These are phyloP conservation scores for Inonotus hispidus DNA, from an alignment of 1,284 basidiomycete species.

Conservation along the genomic window DNA sequence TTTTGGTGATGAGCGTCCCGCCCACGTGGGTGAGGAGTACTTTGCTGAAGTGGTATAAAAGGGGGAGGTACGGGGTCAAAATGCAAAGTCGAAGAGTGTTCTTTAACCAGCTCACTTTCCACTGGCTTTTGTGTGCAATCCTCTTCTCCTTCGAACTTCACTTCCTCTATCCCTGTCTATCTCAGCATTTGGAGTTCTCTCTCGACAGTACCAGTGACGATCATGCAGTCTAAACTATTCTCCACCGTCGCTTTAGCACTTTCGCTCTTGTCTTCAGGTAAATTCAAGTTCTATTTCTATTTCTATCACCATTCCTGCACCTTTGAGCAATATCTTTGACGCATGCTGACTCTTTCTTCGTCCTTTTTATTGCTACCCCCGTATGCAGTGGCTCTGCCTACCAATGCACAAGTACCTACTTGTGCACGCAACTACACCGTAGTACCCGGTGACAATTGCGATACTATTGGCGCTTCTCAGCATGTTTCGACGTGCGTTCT, in stretches of 20 bases:
- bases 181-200: not conserved
- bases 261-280: not conserved
- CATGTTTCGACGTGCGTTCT: constrained; percentile 36
- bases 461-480: constrained; percentile 39
- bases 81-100: not conserved
- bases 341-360: too few species aligned
- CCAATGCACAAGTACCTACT: constrained; percentile 5
- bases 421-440: constrained; percentile 41
- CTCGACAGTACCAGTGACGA: not conserved
- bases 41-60: not conserved
- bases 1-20: too few species aligned
- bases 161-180: not conserved
- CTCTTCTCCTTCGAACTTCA: not conserved
- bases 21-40: not conserved
- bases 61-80: not conserved
- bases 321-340: too few species aligned
- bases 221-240: constrained; percentile 2
- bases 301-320: not conserved
- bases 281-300: too few species aligned
- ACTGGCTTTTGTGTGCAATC: not conserved
- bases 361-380: too few species aligned
- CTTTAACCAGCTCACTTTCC: constrained; percentile 3
- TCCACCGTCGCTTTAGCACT: not conserved
- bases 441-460: constrained; percentile 39
- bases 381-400: not conserved